Base-by-base conservation (phyloP, 23 red algal genomes). In the Cyanidioschyzon merolae region DNA sequence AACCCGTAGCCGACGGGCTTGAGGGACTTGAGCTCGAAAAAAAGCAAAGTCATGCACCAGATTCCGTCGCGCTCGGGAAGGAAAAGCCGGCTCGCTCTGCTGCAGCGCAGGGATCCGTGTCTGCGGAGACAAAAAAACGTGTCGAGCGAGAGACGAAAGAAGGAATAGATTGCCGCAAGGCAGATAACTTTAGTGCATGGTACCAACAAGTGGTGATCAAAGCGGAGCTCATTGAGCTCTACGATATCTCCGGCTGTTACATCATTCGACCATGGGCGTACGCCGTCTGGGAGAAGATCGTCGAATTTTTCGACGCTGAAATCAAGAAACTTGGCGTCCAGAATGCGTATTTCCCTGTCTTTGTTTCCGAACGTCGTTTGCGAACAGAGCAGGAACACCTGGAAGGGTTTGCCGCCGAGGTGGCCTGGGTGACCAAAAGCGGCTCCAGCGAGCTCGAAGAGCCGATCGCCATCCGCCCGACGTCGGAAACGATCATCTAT, bases 401-500 rank as follows among this genome's bases (percentile, higher is more conserved):
- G 2, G 94, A 91, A 59, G 94, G 94, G n/a, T 98, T 98, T 86
- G 88, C 88, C 16, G 82, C 94, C 25, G 94, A 98, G 76, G 94
- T 98, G 31, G 94, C 94, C 18, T 98, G 94, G 94, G 88, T 98
- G 31, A 98, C 94, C 0, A 83, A 75, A 21, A 83, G 77, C 45
- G 94, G 94, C 24, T 38, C 90, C 39, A 82, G 41, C 41, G 88
- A 91, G 30, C 76, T 98, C 29, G 87, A 98, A 17, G 88, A 98
- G 58, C 94, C 88, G 29, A 88, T 98, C 40, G 94, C 94, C 38
- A 85, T 98, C 0, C 78, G 94, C 25, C 94, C 94, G 12, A 98
- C 94, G 26, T 98, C 94, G 37, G 94, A 98, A 75, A 98, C 94
- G 15, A 92, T 98, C 21, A 98, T 98, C 84, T 98, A 98, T 77